Conservation (phyloP, 2,329 filamentous ascomycete species). For the Apiospora koreana region DNA sequence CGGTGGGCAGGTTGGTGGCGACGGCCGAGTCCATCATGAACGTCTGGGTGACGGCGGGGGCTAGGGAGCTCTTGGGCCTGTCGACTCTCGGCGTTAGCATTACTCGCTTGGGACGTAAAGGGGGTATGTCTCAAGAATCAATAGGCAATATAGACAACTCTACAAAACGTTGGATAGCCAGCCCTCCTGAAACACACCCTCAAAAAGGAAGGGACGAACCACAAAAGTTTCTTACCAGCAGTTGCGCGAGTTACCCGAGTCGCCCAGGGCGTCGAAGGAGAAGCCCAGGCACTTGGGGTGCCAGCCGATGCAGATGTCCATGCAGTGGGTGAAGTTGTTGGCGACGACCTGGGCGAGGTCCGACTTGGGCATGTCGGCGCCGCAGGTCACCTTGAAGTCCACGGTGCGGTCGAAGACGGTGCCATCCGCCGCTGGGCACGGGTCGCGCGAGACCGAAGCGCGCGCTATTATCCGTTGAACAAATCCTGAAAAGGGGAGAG, state of each 20-base stretch:
- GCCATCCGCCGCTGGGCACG: background rate
- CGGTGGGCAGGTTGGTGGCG: background rate
- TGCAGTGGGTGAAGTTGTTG: slow-evolving; percentile 1
- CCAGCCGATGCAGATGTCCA: background rate
- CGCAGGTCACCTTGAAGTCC: background rate
- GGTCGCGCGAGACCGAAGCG: background rate
- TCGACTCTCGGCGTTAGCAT: too few species aligned
- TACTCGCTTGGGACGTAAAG: too few species aligned
- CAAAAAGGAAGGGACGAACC: too few species aligned
- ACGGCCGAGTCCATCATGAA: background rate
- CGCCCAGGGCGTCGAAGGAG: background rate
- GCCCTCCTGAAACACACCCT: too few species aligned
- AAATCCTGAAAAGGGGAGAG: background rate
- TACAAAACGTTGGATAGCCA: too few species aligned
- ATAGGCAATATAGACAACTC: too few species aligned
- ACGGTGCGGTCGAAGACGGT: background rate
- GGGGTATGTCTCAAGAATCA: too few species aligned
- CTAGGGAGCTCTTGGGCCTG: background rate
- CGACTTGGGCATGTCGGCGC: background rate
- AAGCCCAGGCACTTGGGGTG: background rate
- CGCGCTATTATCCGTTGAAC: background rate
- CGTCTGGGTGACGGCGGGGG: background rate
- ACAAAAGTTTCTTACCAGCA: too few species aligned
- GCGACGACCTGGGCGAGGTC: background rate
- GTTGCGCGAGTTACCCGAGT: background rate